Conservation (phyloP, 345 rosid species). For the Eutrema yunnanense region DNA sequence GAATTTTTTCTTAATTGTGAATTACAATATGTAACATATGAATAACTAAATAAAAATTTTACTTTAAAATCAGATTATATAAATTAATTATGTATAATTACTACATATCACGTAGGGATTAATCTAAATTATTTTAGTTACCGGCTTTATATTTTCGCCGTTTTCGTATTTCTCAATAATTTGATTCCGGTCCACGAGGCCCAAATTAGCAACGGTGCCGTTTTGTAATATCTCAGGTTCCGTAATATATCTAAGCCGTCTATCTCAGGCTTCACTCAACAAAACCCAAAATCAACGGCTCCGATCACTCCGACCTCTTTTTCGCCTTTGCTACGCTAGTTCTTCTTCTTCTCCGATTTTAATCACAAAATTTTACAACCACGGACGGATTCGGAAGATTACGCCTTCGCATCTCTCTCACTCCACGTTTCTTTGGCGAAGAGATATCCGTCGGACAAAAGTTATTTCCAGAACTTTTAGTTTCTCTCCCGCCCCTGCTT, state of each 20-base stretch:
- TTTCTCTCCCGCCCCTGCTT: not conserved
- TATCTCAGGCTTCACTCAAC: slow-evolving; percentile 1
- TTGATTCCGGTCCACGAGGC: not conserved
- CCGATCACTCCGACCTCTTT: slow-evolving; percentile 11
- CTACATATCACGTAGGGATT: too few relatives aligned
- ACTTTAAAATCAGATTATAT: too few relatives aligned
- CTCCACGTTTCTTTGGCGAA: slow-evolving; percentile 10
- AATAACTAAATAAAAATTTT: too few relatives aligned
- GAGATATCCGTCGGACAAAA: not conserved
- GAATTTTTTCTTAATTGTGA: too few relatives aligned
- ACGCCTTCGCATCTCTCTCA: slow-evolving; percentile 17
- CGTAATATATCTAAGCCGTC: slow-evolving; percentile 20
- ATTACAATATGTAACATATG: too few relatives aligned
- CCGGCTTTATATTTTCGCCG: too few relatives aligned
- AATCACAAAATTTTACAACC: not conserved
- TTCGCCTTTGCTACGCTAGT: slow-evolving; percentile 23
- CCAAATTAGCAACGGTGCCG: not conserved
- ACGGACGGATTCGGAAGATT: not conserved
- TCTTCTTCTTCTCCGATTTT: slow-evolving; percentile 24
- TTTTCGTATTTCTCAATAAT: too few relatives aligned
- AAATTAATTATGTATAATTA: too few relatives aligned
- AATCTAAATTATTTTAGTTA: too few relatives aligned
- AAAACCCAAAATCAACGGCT: slow-evolving; percentile 20
- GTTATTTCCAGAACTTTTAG: not conserved
- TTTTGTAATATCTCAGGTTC: not conserved